Evolutionary conservation across 495 filamentous ascomycete genomes (phyloP).

Genomic region (Penicillium antarcticum): DNA sequence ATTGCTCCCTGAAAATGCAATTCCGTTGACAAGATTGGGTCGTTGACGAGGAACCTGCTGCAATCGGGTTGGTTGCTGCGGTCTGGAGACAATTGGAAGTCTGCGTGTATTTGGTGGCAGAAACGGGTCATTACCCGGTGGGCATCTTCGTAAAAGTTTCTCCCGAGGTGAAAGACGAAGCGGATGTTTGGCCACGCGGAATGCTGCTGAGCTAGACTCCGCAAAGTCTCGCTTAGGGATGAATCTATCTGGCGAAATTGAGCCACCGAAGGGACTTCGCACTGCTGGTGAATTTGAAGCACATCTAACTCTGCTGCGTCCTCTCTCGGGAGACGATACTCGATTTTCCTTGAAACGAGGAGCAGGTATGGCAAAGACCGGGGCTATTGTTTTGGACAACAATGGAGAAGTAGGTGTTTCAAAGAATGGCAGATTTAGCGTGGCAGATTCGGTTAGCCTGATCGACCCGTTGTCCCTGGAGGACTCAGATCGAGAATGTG

Average conservation of each 20-base stretch:
- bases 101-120: constrained; percentile 29
- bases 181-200: constrained; percentile 61
- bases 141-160: constrained; percentile 55
- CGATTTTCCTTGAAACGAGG: constrained; percentile 12
- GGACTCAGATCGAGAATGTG: constrained; percentile 13
- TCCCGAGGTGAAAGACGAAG: constrained; percentile 59
- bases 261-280: constrained; percentile 11
- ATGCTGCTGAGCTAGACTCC: constrained; percentile 49
- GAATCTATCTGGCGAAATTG: constrained; percentile 61
- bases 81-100: constrained; percentile 16
- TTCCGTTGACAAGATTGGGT: constrained; percentile 35
- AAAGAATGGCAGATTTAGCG: constrained; percentile 14
- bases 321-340: constrained; percentile 11
- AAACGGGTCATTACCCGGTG: constrained; percentile 65
- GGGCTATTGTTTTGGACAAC: background rate
- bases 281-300: background rate
- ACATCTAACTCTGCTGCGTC: constrained; percentile 12
- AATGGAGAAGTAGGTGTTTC: constrained; percentile 14
- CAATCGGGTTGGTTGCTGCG: constrained; percentile 14
- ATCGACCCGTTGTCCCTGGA: constrained; percentile 1
- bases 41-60: constrained; percentile 27
- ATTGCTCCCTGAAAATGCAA: constrained; percentile 8
- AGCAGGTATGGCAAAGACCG: background rate
- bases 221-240: constrained; percentile 54
- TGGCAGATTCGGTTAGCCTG: constrained; percentile 20